Evolutionary conservation across 306 rosid genomes (phyloP).

Genomic region (Prunus mira): DNA sequence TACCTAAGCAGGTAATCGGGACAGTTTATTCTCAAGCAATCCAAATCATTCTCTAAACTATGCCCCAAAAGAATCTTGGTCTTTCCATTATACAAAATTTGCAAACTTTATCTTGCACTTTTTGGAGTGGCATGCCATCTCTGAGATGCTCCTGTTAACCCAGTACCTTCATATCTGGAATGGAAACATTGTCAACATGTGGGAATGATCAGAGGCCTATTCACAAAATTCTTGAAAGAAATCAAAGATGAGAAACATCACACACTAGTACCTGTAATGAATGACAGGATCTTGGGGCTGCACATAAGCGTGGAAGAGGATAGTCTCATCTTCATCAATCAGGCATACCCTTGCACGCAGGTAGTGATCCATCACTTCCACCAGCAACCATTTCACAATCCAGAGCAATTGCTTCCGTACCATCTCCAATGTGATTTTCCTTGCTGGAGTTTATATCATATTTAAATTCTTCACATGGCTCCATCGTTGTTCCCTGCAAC

Average conservation of each 20-base stretch:
- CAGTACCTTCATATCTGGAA: conserved; percentile 69
- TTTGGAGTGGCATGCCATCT: conserved; percentile 63
- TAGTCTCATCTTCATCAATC: conserved; percentile 68
- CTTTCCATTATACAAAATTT: conserved; percentile 64
- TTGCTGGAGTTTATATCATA: conserved; percentile 21
- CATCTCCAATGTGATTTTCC: conserved; percentile 26
- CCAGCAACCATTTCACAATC: conserved; percentile 95
- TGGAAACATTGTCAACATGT: conserved; percentile 31
- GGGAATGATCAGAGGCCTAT: conserved; percentile 1
- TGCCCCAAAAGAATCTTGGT: conserved; percentile 89
- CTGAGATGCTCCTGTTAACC: conserved; percentile 67
- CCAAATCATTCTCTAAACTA: conserved; percentile 64
- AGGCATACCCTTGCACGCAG: conserved; percentile 78
- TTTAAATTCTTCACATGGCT: conserved; percentile 25
- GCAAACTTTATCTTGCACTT: conserved; percentile 59
- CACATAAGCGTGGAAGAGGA: conserved; percentile 62
- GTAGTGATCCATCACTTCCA: conserved; percentile 80
- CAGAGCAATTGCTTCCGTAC: conserved; percentile 52
- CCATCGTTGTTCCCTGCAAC: conserved; percentile 49
- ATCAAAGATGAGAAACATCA: conserved; percentile 10
- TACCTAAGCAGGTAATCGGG: conserved; percentile 78
- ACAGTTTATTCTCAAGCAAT: conserved; percentile 61
- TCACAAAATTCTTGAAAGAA: conserved; percentile 16
- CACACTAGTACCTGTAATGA: conserved; percentile 53
- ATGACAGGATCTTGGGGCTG: conserved; percentile 57